Base-by-base conservation (phyloP, 73 alveolate species). In the Tetrahymena elliotti region DNA sequence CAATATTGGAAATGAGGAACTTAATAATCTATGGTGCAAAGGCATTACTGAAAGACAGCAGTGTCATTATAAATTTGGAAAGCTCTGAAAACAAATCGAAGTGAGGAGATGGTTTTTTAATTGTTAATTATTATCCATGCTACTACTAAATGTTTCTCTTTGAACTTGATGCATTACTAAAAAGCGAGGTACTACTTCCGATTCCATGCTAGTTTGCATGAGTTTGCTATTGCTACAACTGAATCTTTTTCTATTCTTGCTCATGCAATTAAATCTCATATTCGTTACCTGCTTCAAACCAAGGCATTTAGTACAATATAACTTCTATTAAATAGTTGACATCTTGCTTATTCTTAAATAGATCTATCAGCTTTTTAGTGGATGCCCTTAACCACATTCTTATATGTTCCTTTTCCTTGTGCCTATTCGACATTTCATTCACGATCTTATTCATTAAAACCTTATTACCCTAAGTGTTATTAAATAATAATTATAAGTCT, bases 291-390 rank as follows among this genome's bases (percentile, higher is more conserved):
- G 88, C 88, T 68, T 68, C 88, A 68, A 68, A 68, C 88, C 88
- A 68, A 68, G 88, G 88, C 88, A 68, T 68, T 31, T 68, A 68
- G 36, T 68, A 68, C 88, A 68, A 68, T 68, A 68, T 68, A 11
- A 68, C 34, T 36, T 68, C 88, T 27, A 68, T 31, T 36, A 68
- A 68, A 68, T 18, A 68, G 88, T 68, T 68, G 88, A 68, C 88
- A 68, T 68, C 88, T 68, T 68, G 36, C 88, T 68, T 68, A 68
- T 68, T 68, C 88, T 68, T 68, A 68, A 68, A 68, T 27, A 68
- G 88, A 68, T 68, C 88, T n/a, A 68, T 68, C 88, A 68, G 88
- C 88, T 68, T 68, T 68, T 68, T 68, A 68, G 88, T 68, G 88
- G 88, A 68, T 68, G 88, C 88, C 88, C 88, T 68, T 68, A 68